Evolutionary conservation across 768 basidiomycete species (phyloP), one percentile per base, ranked within the genome.

Genomic region (Lactifluus subvellereus): DNA sequence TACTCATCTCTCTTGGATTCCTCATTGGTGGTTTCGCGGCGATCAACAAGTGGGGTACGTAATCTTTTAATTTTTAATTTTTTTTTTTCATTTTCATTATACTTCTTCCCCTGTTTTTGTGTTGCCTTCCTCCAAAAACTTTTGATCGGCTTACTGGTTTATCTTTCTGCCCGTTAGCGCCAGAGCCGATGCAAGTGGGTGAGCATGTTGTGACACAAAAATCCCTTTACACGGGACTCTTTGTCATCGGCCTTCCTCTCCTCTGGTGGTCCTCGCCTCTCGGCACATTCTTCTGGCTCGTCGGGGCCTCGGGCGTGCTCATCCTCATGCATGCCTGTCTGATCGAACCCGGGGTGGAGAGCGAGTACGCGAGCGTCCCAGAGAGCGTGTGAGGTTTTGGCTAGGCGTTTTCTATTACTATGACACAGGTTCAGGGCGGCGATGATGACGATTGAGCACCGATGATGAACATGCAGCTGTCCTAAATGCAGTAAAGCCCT

Each of bases 311-410:
- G 1, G 81, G 84, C 20, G 80, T 95, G 64, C 77, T 96, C 65
- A 91, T 98, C 70, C 78, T 96, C 65, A 85, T 79, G 10, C 96
- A 98, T 71, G 96, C 96, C 2, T 82, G 82, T 60, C 65, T 98
- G 66, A 85, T 98, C 66, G 96, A 98, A 74, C 96, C 95, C 2
- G 96, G 96, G 32, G 83, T 97, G 58, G 96, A 98, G 77, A 91
- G 89, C 76, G 94, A 96, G 73, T 97, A 97, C 68, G 85, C 88
- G 3, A 71, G 77, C 48, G 88, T 93, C n/a, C 82, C 89, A 73
- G 89, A 88, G 52, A 71, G 72, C 38, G 88, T 88, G 45, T 67
- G 40, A 57, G 9, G 5, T 9, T 9, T 45, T 42, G 32, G 16
- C 51, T 48, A 14, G 42, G 20, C n/a, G 7, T 43, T 38, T 50